Percentiles rank a stretch among this genome's conserved stretches.
These are phyloP conservation scores for Trypanosoma scelopori DNA, from an alignment of 208 protist species.

Conservation along the genomic window DNA sequence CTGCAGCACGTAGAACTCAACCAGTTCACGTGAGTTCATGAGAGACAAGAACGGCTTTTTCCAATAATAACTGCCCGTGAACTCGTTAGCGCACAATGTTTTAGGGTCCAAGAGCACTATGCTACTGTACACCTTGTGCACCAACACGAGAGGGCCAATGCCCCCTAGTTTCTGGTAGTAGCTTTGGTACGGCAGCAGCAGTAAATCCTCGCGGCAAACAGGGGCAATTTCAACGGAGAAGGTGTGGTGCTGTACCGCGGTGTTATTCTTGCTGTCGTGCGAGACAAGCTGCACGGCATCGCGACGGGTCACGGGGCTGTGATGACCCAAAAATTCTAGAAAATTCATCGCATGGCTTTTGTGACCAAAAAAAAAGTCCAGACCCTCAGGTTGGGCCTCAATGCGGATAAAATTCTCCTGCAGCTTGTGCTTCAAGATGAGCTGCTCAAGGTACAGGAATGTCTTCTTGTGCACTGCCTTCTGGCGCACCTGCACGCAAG, in stretches of 20 bases:
- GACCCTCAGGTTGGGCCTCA: conserved; percentile 93
- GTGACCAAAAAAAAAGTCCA: conserved; percentile 99
- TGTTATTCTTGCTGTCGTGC: conserved; percentile 98
- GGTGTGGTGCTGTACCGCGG: conserved; percentile 97
- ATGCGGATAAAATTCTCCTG: conserved; percentile 96
- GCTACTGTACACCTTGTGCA: conserved; percentile 93
- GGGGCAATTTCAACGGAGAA: conserved; percentile 98
- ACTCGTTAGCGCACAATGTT: conserved; percentile 93
- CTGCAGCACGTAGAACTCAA: conserved; percentile 96
- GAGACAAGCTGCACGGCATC: conserved; percentile 97
- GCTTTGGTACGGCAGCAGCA: conserved; percentile 91
- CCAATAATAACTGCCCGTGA: conserved; percentile 92
- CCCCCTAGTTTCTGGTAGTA: conserved; percentile 85
- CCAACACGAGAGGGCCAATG: conserved; percentile 93
- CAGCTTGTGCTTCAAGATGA: conserved; percentile 97
- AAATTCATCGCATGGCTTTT: conserved; percentile 96
- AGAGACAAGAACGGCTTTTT: conserved; percentile 92
- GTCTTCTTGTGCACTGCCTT: conserved; percentile 99
- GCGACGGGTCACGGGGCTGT: conserved; percentile 91
- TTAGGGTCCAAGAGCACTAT: conserved; percentile 97
- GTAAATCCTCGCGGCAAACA: conserved; percentile 96
- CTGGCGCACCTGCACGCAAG: conserved; percentile 98
- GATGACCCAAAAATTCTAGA: conserved; percentile 94
- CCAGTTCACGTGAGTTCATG: conserved; percentile 80
- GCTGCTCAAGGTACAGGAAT: conserved; percentile 98